Base-by-base conservation (phyloP, 768 basidiomycete genomes). In the Calocybe indica region DNA sequence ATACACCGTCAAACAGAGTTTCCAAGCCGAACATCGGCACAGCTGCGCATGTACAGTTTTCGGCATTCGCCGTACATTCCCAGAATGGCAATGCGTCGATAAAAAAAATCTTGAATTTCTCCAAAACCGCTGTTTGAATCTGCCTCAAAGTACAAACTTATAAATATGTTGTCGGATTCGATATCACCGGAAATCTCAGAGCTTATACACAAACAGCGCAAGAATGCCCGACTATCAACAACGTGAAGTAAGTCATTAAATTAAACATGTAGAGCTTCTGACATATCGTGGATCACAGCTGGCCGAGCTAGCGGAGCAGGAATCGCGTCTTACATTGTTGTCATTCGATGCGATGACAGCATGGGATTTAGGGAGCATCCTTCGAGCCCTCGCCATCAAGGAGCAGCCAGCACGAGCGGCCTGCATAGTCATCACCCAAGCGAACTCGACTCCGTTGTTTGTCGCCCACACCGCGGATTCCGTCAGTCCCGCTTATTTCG, bases 31-130 rank as follows among this genome's bases (percentile, higher is more conserved):
- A 50, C 12, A 28, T 45, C 55, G 56, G 52, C 55, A 50, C n/a
- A 7, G 5, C 12, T 35, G 31, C 29, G 48, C 33, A 54, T 64
- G 53, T 62, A 59, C 53, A 64, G 62, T 61, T 62, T 54, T 52
- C 61, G 62, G 62, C 36, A 45, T 48, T 38, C 54, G 37, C 62
- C 62, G 59, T 10, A 12, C 10, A 7, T 22, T 8, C 11, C 5
- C 22, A 22, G 22, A 22, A 22, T 22, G 22, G 22, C 4, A 22
- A 22, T n/a, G n/a, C n/a, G n/a, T n/a, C n/a, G n/a, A n/a, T n/a
- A n/a, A n/a, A n/a, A n/a, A n/a, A n/a, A n/a, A 22, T 22, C 22
- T 22, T 22, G 22, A 22, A 22, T 22, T 22, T 22, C 22, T 22
- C 22, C 22, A 22, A 22, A 22, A 22, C 22, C 22, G 22, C 4